Conservation (phyloP, 2,329 filamentous ascomycete genomes). For the Ophiostoma ulmi region DNA sequence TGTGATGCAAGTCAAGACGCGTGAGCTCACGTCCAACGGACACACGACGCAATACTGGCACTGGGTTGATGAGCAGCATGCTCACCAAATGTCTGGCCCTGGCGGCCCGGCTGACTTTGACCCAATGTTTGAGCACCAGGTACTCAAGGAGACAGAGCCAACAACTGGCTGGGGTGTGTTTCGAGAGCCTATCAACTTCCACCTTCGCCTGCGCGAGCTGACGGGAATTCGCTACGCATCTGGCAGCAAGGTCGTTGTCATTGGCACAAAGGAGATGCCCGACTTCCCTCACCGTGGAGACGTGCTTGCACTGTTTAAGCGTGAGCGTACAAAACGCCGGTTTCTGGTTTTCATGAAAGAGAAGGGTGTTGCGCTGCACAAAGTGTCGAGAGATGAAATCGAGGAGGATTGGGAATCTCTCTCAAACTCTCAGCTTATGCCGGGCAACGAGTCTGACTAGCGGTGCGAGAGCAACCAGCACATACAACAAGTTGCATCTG, state of each 20-base stretch:
- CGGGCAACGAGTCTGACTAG: constrained; percentile 29
- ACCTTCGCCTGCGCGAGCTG: constrained; percentile 45
- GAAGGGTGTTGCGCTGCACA: constrained; percentile 40
- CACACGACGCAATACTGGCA: constrained; percentile 54
- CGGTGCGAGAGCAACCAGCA: not conserved
- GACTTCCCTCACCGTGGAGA: constrained; percentile 40
- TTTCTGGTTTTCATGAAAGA: constrained; percentile 46
- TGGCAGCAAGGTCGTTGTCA: constrained; percentile 40
- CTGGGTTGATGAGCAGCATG: constrained; percentile 36
- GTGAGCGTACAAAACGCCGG: constrained; percentile 48
- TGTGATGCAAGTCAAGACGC: constrained; percentile 49
- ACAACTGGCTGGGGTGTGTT: constrained; percentile 45
- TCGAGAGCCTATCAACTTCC: constrained; percentile 48
- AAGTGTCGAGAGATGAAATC: constrained; percentile 33
- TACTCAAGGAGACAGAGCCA: constrained; percentile 43
- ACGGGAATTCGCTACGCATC: constrained; percentile 43
- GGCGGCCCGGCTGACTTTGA: constrained; percentile 32
- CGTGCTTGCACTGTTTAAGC: constrained; percentile 49
- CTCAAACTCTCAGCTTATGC: constrained; percentile 34
- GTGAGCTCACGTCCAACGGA: constrained; percentile 42
- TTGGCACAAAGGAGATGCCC: constrained; percentile 36
- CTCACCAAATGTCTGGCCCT: constrained; percentile 17
- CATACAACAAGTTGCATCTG: not conserved
- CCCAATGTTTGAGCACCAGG: constrained; percentile 48
- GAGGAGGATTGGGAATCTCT: constrained; percentile 37